phyloP scores from a whole-genome alignment of 176 grass and related monocot genomes.

The Dendrocalamus sinicus region DNA sequence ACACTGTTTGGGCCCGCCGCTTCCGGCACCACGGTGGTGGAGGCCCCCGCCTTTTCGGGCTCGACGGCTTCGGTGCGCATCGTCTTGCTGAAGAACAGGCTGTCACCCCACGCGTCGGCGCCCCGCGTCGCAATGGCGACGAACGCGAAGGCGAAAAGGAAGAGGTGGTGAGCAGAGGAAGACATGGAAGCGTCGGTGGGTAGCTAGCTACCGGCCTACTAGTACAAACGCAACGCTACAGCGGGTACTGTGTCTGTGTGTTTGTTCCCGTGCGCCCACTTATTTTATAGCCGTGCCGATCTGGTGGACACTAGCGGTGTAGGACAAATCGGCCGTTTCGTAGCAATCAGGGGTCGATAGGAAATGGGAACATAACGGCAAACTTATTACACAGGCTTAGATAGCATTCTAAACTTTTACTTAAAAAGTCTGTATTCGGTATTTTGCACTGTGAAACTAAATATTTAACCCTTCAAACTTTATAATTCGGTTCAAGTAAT shows the following conservation, averaged over 20 bases:
- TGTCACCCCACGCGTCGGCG: conserved; percentile 46
- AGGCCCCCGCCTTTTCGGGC: conserved; percentile 22
- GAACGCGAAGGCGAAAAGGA: conserved; percentile 27
- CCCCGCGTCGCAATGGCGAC: conserved; percentile 19
- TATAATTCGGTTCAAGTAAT: no score
- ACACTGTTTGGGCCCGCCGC: conserved; percentile 14
- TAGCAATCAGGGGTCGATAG: conserved; percentile 2
- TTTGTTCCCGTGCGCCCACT: background rate
- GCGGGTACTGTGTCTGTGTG: background rate
- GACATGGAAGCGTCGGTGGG: conserved; percentile 51
- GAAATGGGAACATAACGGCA: conserved; percentile 13
- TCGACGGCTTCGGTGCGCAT: conserved; percentile 8
- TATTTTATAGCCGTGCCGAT: conserved; percentile 43
- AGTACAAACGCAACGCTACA: background rate
- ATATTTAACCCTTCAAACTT: no score
- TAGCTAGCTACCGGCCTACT: background rate
- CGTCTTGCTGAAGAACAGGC: conserved; percentile 60
- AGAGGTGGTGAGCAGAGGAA: conserved; percentile 2
- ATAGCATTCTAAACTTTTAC: background rate
- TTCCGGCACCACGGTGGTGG: background rate
- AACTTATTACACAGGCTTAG: background rate
- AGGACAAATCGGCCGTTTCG: conserved; percentile 1
- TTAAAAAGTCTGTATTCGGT: no score
- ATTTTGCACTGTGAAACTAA: fast-evolving
- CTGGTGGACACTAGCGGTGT: conserved; percentile 18